Percentiles rank a stretch among this genome's conserved stretches.
Conservation (phyloP, 2,329 filamentous ascomycete genomes). For the Rosellinia necatrix region DNA sequence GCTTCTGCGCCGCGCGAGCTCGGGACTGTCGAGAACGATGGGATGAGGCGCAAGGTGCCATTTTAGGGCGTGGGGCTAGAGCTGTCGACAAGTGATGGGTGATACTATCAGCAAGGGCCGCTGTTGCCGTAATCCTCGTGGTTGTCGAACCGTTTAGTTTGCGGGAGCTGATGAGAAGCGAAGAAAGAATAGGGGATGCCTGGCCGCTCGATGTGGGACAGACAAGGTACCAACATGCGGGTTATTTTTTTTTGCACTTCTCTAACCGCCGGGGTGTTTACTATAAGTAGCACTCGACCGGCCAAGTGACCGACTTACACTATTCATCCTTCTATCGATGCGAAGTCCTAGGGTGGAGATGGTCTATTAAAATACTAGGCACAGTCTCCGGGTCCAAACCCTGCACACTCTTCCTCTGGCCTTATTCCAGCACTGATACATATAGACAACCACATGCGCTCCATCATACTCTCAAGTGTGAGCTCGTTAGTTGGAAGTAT, state of each 20-base stretch:
- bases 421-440: neutral
- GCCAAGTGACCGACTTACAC: neutral
- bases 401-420: neutral
- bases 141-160: neutral
- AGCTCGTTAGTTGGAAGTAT: neutral
- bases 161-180: neutral
- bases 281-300: neutral
- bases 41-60: neutral
- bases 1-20: neutral
- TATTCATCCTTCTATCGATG: constrained; percentile 11
- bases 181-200: neutral
- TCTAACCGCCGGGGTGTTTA: no score
- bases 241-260: no score
- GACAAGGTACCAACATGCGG: no score
- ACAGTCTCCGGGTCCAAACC: neutral
- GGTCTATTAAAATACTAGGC: neutral
- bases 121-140: neutral
- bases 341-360: constrained; percentile 20
- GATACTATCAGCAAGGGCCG: no score
- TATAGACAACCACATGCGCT: constrained; percentile 8
- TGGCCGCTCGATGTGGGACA: no score
- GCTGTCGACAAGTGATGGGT: neutral
- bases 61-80: neutral
- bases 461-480: neutral
- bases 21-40: neutral